These are phyloP conservation scores for Sugiyamaella valdiviana DNA, from an alignment of 805 yeast species.

Conservation along the genomic window DNA sequence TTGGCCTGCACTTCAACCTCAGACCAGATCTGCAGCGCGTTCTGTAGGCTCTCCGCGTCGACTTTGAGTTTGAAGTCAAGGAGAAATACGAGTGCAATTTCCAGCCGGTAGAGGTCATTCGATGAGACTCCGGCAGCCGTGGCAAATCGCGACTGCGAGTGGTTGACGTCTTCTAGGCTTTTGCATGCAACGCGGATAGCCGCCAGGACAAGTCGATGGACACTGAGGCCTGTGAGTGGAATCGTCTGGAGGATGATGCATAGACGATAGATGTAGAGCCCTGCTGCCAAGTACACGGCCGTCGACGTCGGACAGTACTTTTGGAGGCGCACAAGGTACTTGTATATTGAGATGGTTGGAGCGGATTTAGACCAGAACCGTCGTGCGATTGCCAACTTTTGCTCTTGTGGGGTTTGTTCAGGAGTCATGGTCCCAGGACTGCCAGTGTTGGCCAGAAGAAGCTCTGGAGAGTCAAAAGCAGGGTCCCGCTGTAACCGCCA, in stretches of 20 bases:
- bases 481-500: background rate
- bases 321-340: conserved; percentile 33
- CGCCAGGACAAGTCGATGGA: conserved; percentile 42
- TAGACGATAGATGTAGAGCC: conserved; percentile 30
- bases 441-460: background rate
- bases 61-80: conserved; percentile 46
- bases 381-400: conserved; percentile 21
- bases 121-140: conserved; percentile 43
- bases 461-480: background rate
- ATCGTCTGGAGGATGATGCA: conserved; percentile 28
- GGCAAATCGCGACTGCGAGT: conserved; percentile 42
- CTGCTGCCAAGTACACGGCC: conserved; percentile 35
- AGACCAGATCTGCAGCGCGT: conserved; percentile 27
- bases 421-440: background rate
- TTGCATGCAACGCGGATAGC: conserved; percentile 42
- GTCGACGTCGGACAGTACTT: conserved; percentile 36
- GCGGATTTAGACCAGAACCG: conserved; percentile 30
- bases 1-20: conserved; percentile 15
- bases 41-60: conserved; percentile 32
- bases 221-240: conserved; percentile 34
- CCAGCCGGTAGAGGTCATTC: conserved; percentile 43
- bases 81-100: conserved; percentile 45
- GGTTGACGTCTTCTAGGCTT: conserved; percentile 42
- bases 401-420: conserved; percentile 3
- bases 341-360: conserved; percentile 28